Evolutionary conservation across 225 moss, liverwort and hornwort genomes (phyloP).

Genomic region (Sphagnum contortum): DNA sequence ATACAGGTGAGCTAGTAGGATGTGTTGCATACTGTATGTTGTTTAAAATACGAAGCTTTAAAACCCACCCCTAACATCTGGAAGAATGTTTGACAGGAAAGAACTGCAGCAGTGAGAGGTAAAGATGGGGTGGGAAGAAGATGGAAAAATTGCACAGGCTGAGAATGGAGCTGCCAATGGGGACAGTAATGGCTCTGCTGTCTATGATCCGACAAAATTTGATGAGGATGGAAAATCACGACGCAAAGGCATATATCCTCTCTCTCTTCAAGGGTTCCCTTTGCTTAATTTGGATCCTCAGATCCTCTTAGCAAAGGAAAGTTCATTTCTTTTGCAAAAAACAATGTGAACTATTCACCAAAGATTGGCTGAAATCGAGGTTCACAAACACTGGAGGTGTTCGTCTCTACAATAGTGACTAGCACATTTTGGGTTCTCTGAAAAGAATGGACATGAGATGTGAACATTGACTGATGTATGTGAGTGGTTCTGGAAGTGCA

Average conservation of each 20-base stretch:
- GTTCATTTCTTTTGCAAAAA: neutral
- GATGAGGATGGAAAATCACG: constrained; percentile 59
- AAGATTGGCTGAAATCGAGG: too few species aligned
- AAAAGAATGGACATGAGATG: too few species aligned
- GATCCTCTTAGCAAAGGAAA: neutral
- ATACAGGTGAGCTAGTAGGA: too few species aligned
- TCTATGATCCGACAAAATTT: constrained; percentile 1
- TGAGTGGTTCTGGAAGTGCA: constrained; percentile 7
- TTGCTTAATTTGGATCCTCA: neutral
- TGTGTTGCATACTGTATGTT: too few species aligned
- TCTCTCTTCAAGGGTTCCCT: neutral
- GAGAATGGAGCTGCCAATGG: constrained; percentile 27
- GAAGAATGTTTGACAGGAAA: too few species aligned
- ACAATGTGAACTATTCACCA: too few species aligned
- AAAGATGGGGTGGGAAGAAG: neutral
- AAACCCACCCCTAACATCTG: too few species aligned
- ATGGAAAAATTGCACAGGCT: constrained; percentile 20
- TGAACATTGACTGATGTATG: neutral
- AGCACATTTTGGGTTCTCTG: too few species aligned
- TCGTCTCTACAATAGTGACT: too few species aligned
- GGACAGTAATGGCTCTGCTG: constrained; percentile 16
- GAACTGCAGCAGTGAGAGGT: too few species aligned
- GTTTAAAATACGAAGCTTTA: too few species aligned
- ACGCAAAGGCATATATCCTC: constrained; percentile 29
- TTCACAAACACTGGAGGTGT: too few species aligned